Evolutionary conservation across 257 asterid genomes (phyloP).

Genomic region (Primulina huaijiensis): DNA sequence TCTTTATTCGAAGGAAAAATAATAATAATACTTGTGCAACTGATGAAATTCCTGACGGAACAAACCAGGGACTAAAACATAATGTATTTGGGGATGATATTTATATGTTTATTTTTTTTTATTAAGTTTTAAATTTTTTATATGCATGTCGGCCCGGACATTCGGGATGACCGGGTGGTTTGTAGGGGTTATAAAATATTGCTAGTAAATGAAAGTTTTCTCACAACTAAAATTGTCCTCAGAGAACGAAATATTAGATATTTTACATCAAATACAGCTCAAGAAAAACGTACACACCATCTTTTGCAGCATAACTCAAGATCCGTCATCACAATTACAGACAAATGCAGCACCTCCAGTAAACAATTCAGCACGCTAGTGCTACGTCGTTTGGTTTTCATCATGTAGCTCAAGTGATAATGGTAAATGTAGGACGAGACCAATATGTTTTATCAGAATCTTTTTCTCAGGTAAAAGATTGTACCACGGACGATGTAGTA

Average conservation of each 20-base stretch:
- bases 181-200: too few relatives aligned
- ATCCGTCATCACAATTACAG: background rate
- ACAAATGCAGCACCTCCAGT: background rate
- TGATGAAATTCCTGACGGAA: too few relatives aligned
- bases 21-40: too few relatives aligned
- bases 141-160: too few relatives aligned
- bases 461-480: conserved; percentile 43
- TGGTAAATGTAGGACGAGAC: background rate
- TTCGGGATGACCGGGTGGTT: too few relatives aligned
- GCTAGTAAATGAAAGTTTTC: too few relatives aligned
- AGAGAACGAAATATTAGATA: background rate
- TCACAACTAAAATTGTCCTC: background rate
- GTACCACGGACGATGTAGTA: conserved; percentile 54
- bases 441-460: background rate
- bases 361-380: background rate
- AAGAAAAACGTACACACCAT: background rate
- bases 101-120: too few relatives aligned
- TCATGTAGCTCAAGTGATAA: background rate
- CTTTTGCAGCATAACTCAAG: background rate
- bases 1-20: too few relatives aligned
- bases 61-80: too few relatives aligned
- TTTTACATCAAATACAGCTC: background rate
- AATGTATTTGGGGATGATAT: too few relatives aligned
- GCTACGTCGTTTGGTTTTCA: background rate
- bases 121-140: too few relatives aligned